Percentiles rank a stretch among this genome's conserved stretches.
These are phyloP conservation scores for Chenopodium berlandieri DNA, from an alignment of 148 eudicot species.

Conservation along the genomic window DNA sequence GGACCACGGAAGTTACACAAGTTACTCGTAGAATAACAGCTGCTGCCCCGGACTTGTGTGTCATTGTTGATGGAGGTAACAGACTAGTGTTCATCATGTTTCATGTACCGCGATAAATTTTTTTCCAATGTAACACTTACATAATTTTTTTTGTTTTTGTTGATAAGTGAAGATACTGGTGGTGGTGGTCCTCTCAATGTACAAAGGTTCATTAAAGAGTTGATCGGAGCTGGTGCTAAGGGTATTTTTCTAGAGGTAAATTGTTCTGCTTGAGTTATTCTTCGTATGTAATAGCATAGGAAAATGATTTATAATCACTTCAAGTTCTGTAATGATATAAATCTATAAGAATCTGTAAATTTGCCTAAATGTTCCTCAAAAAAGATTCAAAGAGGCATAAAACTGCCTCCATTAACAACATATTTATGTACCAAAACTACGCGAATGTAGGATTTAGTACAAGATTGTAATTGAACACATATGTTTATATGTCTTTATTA, in stretches of 20 bases:
- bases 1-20: conserved; percentile 21
- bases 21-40: conserved; percentile 14
- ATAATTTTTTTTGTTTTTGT: neutral
- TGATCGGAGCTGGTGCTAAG: conserved; percentile 32
- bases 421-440: too few species aligned
- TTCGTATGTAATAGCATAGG: neutral
- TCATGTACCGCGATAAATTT: neutral
- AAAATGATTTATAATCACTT: neutral
- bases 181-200: conserved; percentile 41
- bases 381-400: too few species aligned
- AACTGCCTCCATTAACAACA: too few species aligned
- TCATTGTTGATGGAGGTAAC: conserved; percentile 27
- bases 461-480: too few species aligned
- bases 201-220: conserved; percentile 30
- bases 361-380: too few species aligned
- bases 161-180: conserved; percentile 24
- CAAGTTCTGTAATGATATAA: too few species aligned
- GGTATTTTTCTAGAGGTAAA: conserved; percentile 38
- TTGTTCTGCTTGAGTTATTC: neutral
- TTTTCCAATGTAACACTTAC: neutral
- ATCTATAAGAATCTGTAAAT: too few species aligned
- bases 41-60: conserved; percentile 22
- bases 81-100: neutral
- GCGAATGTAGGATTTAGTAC: too few species aligned
- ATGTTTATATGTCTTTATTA: too few species aligned